phyloP scores from a whole-genome alignment of 805 yeast species.

The Nematodospora valgi region DNA sequence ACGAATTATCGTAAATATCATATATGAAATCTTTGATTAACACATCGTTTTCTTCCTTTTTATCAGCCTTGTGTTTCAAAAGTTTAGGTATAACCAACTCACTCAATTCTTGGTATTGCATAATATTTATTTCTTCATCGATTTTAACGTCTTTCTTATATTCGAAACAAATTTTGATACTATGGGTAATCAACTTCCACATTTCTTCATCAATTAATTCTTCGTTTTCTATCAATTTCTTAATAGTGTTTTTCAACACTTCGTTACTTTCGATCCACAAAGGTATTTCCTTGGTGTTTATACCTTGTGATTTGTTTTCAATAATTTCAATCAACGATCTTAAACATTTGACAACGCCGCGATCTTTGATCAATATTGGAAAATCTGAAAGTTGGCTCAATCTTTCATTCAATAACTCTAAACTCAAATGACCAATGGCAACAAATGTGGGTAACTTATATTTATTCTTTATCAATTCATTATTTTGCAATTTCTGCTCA shows the following conservation, averaged over 20 bases:
- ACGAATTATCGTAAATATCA: constrained; percentile 57
- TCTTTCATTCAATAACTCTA: constrained; percentile 36
- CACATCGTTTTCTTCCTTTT: constrained; percentile 11
- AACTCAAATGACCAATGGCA: constrained; percentile 51
- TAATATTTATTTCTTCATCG: constrained; percentile 32
- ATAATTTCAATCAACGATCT: constrained; percentile 53
- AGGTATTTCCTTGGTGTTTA: constrained; percentile 15
- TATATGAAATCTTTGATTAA: constrained; percentile 43
- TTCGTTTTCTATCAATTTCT: constrained; percentile 20
- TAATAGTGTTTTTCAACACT: constrained; percentile 34
- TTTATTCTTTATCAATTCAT: constrained; percentile 22
- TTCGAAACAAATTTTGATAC: constrained; percentile 40
- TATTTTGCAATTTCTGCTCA: constrained; percentile 46
- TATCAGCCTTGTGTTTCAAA: constrained; percentile 8
- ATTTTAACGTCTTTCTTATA: constrained; percentile 23
- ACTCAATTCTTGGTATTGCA: constrained; percentile 42
- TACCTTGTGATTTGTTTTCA: constrained; percentile 26
- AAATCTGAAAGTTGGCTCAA: constrained; percentile 30
- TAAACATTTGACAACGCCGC: constrained; percentile 43
- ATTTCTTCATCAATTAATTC: constrained; percentile 16
- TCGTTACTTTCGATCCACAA: constrained; percentile 55
- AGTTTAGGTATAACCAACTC: constrained; percentile 40
- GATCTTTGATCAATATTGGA: constrained; percentile 39
- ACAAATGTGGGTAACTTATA: constrained; percentile 60
- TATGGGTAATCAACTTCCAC: constrained; percentile 42